These are phyloP conservation scores for Colletotrichum gloeosporioides DNA, from an alignment of 2,329 filamentous ascomycete genomes.

Conservation along the genomic window DNA sequence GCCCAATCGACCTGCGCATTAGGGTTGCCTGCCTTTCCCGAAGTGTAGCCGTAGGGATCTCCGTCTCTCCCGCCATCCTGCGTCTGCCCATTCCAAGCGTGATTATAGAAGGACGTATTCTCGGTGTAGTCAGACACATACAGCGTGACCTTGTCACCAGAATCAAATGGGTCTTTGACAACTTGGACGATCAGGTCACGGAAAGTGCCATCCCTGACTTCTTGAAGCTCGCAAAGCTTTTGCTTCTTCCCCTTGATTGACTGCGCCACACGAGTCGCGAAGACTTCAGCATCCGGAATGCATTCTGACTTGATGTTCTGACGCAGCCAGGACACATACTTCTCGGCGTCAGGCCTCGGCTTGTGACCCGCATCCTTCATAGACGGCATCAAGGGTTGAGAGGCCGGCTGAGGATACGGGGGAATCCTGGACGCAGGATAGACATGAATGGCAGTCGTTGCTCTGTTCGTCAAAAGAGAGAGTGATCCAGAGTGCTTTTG, in stretches of 20 bases:
- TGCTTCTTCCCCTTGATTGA: conserved; percentile 48
- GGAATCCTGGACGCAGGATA: conserved; percentile 48
- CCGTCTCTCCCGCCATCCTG: conserved; percentile 45
- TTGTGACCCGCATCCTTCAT: conserved; percentile 21
- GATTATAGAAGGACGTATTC: conserved; percentile 68
- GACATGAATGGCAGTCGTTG: conserved; percentile 48
- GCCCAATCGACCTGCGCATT: conserved; percentile 55
- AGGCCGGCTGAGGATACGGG: conserved; percentile 33
- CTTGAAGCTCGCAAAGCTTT: conserved; percentile 70
- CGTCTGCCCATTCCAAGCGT: conserved; percentile 29
- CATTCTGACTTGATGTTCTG: conserved; percentile 46
- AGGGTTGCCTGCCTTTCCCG: conserved; percentile 26
- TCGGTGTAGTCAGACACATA: conserved; percentile 86
- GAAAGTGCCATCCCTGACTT: conserved; percentile 62
- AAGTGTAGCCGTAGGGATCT: conserved; percentile 61
- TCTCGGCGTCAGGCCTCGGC: conserved; percentile 31
- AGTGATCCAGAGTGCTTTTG: conserved; percentile 40
- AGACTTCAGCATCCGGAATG: conserved; percentile 50
- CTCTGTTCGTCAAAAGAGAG: conserved; percentile 50
- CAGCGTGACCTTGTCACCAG: conserved; percentile 58
- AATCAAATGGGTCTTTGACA: conserved; percentile 54
- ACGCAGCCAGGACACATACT: conserved; percentile 55
- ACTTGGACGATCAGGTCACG: conserved; percentile 77
- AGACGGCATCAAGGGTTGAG: conserved; percentile 26
- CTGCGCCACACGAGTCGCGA: conserved; percentile 39